phyloP scores from a whole-genome alignment of 2,329 filamentous ascomycete species.

The Gyromitra esculenta region DNA sequence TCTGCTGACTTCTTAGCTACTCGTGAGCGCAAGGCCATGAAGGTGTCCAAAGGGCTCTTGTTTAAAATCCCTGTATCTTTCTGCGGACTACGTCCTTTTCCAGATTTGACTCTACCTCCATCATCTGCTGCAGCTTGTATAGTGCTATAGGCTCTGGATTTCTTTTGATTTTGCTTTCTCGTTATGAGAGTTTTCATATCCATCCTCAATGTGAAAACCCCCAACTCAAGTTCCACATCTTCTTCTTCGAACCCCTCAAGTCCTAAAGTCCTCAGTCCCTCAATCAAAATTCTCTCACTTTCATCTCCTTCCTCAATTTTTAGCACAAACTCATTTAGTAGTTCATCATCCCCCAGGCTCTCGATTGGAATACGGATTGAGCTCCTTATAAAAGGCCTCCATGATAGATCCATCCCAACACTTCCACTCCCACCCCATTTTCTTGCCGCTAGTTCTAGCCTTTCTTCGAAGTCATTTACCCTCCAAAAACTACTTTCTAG shows the following conservation, averaged over 20 bases:
- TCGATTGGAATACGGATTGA: slow-evolving; percentile 60
- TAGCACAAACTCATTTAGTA: slow-evolving; percentile 44
- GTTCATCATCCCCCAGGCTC: slow-evolving; percentile 60
- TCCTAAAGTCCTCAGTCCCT: background rate
- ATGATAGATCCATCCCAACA: slow-evolving; percentile 62
- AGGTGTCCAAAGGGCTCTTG: slow-evolving; percentile 58
- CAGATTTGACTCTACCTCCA: background rate
- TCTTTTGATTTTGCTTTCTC: slow-evolving; percentile 43
- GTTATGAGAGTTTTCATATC: slow-evolving; percentile 44
- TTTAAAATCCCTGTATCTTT: background rate
- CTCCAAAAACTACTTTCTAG: slow-evolving; percentile 58
- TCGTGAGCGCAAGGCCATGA: slow-evolving; percentile 64
- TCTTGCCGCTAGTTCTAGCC: slow-evolving; percentile 58
- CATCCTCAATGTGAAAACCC: slow-evolving; percentile 27
- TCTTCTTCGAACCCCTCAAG: background rate
- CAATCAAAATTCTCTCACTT: background rate
- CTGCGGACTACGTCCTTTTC: background rate
- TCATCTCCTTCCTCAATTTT: slow-evolving; percentile 54
- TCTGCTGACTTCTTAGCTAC: slow-evolving; percentile 56
- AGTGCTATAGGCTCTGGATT: slow-evolving; percentile 41
- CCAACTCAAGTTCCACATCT: slow-evolving; percentile 30
- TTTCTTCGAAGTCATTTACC: slow-evolving; percentile 60
- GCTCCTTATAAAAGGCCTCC: slow-evolving; percentile 64
- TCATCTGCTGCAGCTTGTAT: background rate
- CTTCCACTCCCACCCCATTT: slow-evolving; percentile 62